Percentiles rank a stretch among this genome's conserved stretches.
Evolutionary conservation across 2,329 filamentous ascomycete species (phyloP).

Genomic region (Remersonia thermophila): DNA sequence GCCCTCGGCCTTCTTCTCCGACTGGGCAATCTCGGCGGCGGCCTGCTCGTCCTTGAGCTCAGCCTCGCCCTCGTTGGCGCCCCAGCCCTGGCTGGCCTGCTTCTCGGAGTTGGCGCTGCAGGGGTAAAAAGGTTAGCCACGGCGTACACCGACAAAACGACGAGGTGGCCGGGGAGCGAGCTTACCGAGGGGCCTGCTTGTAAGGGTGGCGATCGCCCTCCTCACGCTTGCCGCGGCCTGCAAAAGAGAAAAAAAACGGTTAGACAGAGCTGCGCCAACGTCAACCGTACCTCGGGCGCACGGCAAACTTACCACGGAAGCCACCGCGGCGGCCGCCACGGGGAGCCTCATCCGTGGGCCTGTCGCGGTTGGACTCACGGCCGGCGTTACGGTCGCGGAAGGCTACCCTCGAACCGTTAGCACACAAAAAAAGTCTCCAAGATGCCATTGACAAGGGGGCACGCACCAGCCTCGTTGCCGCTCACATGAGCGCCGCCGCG

Average conservation of each 20-base stretch:
- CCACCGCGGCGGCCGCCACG: slow-evolving; percentile 46
- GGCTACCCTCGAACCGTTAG: slow-evolving; percentile 38
- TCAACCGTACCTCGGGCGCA: background rate
- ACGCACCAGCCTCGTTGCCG: slow-evolving; percentile 82
- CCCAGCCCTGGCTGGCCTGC: slow-evolving; percentile 84
- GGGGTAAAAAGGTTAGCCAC: slow-evolving; percentile 13
- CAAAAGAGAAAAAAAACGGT: background rate
- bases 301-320: slow-evolving; percentile 31
- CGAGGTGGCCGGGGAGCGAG: slow-evolving; percentile 1
- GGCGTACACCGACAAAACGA: background rate
- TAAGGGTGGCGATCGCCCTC: slow-evolving; percentile 45
- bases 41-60: slow-evolving; percentile 87
- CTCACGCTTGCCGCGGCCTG: slow-evolving; percentile 38
- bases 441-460: slow-evolving; percentile 1
- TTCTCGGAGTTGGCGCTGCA: slow-evolving; percentile 61
- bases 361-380: slow-evolving; percentile 67
- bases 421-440: slow-evolving; percentile 7
- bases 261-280: too few relatives aligned
- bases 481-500: slow-evolving; percentile 44
- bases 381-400: slow-evolving; percentile 84
- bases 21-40: slow-evolving; percentile 76
- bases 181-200: slow-evolving; percentile 36
- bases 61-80: slow-evolving; percentile 65
- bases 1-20: slow-evolving; percentile 61
- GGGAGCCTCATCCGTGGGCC: slow-evolving; percentile 58